Base-by-base conservation (phyloP, 768 basidiomycete genomes). In the Coprinopsis strossmayeri region DNA sequence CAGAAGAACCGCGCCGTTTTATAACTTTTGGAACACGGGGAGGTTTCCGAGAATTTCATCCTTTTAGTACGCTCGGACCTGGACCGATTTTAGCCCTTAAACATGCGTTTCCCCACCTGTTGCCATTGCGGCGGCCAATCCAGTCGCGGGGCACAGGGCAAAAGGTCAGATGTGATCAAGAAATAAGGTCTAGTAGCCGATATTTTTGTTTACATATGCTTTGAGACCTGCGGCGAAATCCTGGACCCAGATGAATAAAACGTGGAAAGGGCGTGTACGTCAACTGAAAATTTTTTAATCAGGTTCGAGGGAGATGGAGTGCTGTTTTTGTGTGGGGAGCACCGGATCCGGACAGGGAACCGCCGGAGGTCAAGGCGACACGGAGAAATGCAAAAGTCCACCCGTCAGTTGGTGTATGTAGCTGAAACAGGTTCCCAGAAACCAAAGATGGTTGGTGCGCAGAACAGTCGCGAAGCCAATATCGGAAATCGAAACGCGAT, bases 141-240 rank as follows among this genome's bases (percentile, higher is more conserved):
- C 18, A 11, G 3, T 7, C 20, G 25, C 11, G 38, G 25, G 37
- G 39, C 38, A 30, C 10, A 39, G 47, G 37, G 37, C 25, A 47
- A 45, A 27, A 48, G 21, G 41, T 49, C 48, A 44, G 32, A 34
- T 44, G 48, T 42, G 48, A 44, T 41, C 21, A 42, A 42, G 34
- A 25, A 23, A 32, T 11, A 34, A 11, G n/a, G 12, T 13, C 15
- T 20, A 30, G 26, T 24, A 11, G 9, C 7, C 7, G 12, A 17
- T 9, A 23, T 17, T 13, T 32, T n/a, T 28, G n/a, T 32, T 45
- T 45, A 13, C 43, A n/a, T n/a, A 28, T 27, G 43, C 3, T 28
- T 28, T 28, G 43, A 32, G 17, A 32, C 28, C 28, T 32, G n/a
- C n/a, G n/a, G n/a, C n/a, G 20, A 32, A 45, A 28, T 13, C 5